phyloP scores from a whole-genome alignment of 2,329 filamentous ascomycete genomes.

The Fusarium hostae region DNA sequence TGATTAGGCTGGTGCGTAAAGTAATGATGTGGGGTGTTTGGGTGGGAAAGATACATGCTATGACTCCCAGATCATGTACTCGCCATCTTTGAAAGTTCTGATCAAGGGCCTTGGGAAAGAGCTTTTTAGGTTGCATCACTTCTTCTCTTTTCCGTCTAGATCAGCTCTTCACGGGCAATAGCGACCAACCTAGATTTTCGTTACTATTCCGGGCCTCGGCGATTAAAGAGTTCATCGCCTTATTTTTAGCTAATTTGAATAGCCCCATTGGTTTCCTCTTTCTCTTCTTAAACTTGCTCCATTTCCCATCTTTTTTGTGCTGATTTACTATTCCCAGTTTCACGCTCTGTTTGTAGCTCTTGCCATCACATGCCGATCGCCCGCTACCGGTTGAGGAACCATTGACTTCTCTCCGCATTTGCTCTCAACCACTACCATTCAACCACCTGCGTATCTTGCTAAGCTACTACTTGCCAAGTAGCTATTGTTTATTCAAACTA shows the following conservation, averaged over 20 bases:
- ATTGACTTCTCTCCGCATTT: slow-evolving; percentile 35
- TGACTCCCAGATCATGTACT: slow-evolving; percentile 26
- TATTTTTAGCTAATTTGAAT: slow-evolving; percentile 1
- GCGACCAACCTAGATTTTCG: slow-evolving; percentile 6
- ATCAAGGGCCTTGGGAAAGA: slow-evolving; percentile 14
- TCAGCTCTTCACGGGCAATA: slow-evolving; percentile 32
- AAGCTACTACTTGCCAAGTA: neutral
- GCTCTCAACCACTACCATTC: slow-evolving; percentile 6
- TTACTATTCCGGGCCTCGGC: slow-evolving; percentile 27
- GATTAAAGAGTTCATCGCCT: slow-evolving; percentile 16
- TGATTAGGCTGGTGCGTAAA: slow-evolving; percentile 27
- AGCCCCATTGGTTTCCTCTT: neutral
- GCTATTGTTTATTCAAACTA: slow-evolving; percentile 1
- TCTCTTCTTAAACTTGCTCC: slow-evolving; percentile 10
- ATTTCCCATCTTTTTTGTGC: slow-evolving; percentile 5
- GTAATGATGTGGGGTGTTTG: slow-evolving; percentile 16
- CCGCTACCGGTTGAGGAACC: slow-evolving; percentile 27
- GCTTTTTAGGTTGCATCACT: slow-evolving; percentile 27
- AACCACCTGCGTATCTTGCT: slow-evolving; percentile 10
- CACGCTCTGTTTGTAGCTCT: slow-evolving; percentile 10
- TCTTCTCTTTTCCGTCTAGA: slow-evolving; percentile 25
- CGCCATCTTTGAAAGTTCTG: slow-evolving; percentile 31
- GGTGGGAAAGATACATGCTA: slow-evolving; percentile 15
- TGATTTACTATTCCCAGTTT: slow-evolving; percentile 14
- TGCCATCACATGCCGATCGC: slow-evolving; percentile 39